Percentiles rank a stretch among this genome's conserved stretches.
Evolutionary conservation across 495 filamentous ascomycete genomes (phyloP).

Genomic region (Apiosordaria backusii): DNA sequence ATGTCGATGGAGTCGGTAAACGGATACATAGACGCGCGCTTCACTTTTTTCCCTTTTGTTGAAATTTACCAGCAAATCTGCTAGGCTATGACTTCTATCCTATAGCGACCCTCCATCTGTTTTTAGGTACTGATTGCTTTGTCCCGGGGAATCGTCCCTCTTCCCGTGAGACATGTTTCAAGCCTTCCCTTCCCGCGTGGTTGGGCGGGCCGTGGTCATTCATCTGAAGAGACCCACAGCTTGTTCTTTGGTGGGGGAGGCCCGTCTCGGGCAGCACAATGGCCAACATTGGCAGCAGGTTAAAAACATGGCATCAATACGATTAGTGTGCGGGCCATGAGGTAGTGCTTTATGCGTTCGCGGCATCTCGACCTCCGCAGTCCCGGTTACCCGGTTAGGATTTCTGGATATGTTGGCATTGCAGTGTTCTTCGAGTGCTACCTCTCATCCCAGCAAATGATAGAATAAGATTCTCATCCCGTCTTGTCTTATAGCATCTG

Average conservation of each 20-base stretch:
- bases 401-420: neutral
- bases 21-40: conserved; percentile 21
- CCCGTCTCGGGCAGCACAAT: neutral
- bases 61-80: neutral
- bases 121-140: conserved; percentile 5
- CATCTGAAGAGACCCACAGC: neutral
- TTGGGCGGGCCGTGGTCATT: conserved; percentile 3
- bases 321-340: neutral
- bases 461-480: neutral
- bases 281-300: neutral
- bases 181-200: conserved; percentile 4
- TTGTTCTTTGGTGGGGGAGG: neutral
- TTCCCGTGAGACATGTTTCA: conserved; percentile 15
- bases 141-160: neutral
- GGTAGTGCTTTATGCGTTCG: neutral
- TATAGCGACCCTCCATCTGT: neutral
- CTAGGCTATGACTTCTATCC: neutral
- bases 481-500: no score
- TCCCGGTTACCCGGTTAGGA: neutral
- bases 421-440: neutral
- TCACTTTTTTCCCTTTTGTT: conserved; percentile 7
- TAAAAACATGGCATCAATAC: neutral
- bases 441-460: neutral
- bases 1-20: neutral
- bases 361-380: neutral